Evolutionary conservation across 1,284 basidiomycete genomes (phyloP).

Genomic region (Rhodotorula sp.): DNA sequence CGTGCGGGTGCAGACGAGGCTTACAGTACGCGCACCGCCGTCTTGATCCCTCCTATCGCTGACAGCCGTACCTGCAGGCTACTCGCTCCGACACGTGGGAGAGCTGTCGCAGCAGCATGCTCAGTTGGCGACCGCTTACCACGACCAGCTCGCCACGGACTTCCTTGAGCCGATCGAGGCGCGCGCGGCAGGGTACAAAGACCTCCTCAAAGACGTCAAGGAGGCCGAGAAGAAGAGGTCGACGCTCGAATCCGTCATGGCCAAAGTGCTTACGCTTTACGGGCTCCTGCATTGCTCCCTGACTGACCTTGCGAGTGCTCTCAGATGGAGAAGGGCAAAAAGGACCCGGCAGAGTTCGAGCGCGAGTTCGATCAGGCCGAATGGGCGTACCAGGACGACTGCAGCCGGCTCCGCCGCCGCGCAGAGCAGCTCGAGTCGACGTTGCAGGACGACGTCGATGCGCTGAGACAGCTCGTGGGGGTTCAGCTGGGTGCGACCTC

Average conservation of each 20-base stretch:
- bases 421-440: conserved; percentile 9
- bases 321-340: conserved; percentile 27
- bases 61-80: too few relatives aligned
- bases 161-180: conserved; percentile 12
- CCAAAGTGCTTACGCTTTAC: conserved; percentile 12
- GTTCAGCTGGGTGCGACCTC: conserved; percentile 15
- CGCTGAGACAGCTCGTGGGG: conserved; percentile 7
- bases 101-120: conserved; percentile 6
- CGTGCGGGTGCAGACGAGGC: neutral
- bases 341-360: conserved; percentile 24
- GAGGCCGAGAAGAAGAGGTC: conserved; percentile 28
- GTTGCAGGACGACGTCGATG: neutral
- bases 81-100: conserved; percentile 6
- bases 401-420: neutral
- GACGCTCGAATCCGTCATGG: conserved; percentile 9
- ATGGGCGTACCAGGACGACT: conserved; percentile 15
- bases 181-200: conserved; percentile 4
- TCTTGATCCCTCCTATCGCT: too few relatives aligned
- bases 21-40: neutral
- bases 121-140: neutral
- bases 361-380: conserved; percentile 25
- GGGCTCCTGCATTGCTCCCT: neutral
- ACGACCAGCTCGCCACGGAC: neutral
- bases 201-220: conserved; percentile 13
- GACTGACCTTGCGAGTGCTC: neutral